Evolutionary conservation across 139 green algal species (phyloP), one percentile per base, ranked within the genome.

Genomic region (Chlamydomonas sp.): DNA sequence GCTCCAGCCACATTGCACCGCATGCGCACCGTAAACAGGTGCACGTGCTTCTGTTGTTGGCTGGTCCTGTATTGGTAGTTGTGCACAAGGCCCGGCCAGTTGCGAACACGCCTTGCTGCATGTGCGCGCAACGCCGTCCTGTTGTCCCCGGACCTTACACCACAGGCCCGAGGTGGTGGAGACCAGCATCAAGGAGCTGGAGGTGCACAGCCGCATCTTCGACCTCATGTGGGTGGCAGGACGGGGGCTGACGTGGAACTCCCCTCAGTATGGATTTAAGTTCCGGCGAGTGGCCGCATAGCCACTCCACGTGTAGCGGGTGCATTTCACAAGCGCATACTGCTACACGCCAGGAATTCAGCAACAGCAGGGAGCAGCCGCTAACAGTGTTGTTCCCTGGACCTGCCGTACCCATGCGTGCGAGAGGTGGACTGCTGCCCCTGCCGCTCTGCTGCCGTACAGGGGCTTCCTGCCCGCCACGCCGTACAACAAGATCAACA

Each of bases 401-500:
- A 49, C 31, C 31, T 49, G 31, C 31, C 31, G 31, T 73, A 73
- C 4, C 68, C 18, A 73, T 12, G 14, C 10, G 68, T 71, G 9
- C 58, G 15, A 61, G 2, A 61, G 57, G 77, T 71, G 15, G 77
- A 4, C 69, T 4, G 18, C 69, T 20, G 69, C 3, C 69, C 69
- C 69, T 76, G 7, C 69, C 69, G 2, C 69, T 3, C 67, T 15
- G 3, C 7, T 15, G 68, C 31, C 17, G 49, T 5, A 5, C 82
- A 87, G 82, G 82, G 83, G 83, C 63, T 96, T 92, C 20, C 71
- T 91, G 58, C 90, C 94, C 60, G 74, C 90, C 57, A 90, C 75
- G 8, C 84, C 77, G 4, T 89, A 77, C 60, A 97, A 97, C 92
- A 97, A 97, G 94, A 96, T 96, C 88, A 97, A 97, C 90, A 96